Percentiles rank a stretch among this genome's conserved stretches.
phyloP scores from a whole-genome alignment of 805 yeast species.

The Kuraishia molischiana region DNA sequence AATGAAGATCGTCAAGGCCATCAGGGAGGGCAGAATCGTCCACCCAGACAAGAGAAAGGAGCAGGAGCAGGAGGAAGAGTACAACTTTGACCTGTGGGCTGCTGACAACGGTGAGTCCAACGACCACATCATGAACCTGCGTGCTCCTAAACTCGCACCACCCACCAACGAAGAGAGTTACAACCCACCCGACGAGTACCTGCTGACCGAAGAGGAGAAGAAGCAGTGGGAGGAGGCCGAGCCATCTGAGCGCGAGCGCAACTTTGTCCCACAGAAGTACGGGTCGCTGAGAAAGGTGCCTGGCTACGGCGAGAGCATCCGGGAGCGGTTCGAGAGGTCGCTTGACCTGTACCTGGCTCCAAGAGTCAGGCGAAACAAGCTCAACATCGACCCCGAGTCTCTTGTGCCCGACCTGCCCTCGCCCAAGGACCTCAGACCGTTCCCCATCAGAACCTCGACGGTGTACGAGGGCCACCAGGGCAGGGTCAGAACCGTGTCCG shows the following conservation, averaged over 20 bases:
- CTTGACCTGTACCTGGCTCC: conserved; percentile 94
- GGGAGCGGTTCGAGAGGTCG: conserved; percentile 92
- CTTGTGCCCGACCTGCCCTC: conserved; percentile 94
- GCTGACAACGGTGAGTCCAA: conserved; percentile 35
- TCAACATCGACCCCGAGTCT: conserved; percentile 92
- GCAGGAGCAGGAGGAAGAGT: conserved; percentile 37
- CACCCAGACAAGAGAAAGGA: conserved; percentile 54
- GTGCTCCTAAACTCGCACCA: conserved; percentile 94
- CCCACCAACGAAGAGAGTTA: conserved; percentile 96
- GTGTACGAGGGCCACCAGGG: conserved; percentile 76
- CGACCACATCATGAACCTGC: conserved; percentile 82
- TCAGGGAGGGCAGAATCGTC: conserved; percentile 89
- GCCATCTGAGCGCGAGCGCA: conserved; percentile 68
- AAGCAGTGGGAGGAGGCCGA: conserved; percentile 61
- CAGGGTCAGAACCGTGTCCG: conserved; percentile 69
- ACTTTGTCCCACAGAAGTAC: conserved; percentile 76
- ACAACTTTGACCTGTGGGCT: conserved; percentile 78
- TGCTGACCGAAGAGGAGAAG: conserved; percentile 69
- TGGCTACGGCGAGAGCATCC: conserved; percentile 74
- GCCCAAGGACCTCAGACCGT: conserved; percentile 92
- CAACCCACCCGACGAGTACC: conserved; percentile 95
- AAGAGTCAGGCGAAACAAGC: conserved; percentile 81
- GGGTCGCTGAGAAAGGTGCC: conserved; percentile 84
- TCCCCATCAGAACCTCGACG: conserved; percentile 88
- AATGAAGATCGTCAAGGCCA: conserved; percentile 94